Evolutionary conservation across 73 alveolate genomes (phyloP).

Genomic region (Paramecium octaurelia): DNA sequence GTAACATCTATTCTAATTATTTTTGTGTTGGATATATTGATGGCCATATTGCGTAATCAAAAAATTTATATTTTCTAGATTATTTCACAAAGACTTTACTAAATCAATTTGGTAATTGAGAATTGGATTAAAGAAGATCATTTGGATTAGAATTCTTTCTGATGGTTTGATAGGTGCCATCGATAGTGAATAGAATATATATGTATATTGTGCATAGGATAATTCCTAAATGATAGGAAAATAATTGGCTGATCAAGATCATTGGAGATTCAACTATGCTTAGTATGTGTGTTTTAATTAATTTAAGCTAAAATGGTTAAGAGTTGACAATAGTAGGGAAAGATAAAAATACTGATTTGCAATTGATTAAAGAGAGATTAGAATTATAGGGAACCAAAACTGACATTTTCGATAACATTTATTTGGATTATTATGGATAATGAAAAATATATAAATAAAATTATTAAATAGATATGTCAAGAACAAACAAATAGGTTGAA

Average conservation of each 20-base stretch:
- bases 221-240: neutral
- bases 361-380: neutral
- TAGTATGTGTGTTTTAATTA: neutral
- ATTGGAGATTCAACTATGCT: neutral
- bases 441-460: conserved; percentile 20
- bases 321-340: neutral
- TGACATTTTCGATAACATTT: neutral
- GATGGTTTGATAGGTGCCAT: neutral
- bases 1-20: neutral
- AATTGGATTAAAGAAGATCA: neutral
- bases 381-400: neutral
- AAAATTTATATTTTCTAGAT: neutral
- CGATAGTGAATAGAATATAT: neutral
- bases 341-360: neutral
- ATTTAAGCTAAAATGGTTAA: neutral
- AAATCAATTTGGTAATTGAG: conserved; percentile 5
- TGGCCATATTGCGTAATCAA: neutral
- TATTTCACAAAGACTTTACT: conserved; percentile 21
- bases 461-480: neutral
- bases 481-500: neutral
- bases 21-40: conserved; percentile 3
- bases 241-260: neutral
- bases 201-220: neutral
- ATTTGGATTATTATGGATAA: neutral
- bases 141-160: neutral